Base-by-base conservation (phyloP, 345 rosid species). In the Populus alba region DNA sequence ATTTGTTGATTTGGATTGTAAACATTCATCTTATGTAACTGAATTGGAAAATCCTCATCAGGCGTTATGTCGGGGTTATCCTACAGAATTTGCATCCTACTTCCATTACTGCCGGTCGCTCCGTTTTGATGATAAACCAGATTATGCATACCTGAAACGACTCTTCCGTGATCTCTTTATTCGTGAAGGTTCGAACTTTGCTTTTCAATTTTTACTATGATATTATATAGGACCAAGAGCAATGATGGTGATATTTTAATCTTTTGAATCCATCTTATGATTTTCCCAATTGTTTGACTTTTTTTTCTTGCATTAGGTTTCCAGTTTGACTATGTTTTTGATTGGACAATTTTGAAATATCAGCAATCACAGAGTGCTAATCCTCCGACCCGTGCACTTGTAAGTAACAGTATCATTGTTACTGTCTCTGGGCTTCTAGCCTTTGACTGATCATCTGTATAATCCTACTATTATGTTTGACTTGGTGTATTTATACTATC, bases 331-430 rank as follows among this genome's bases (percentile, higher is more conserved):
- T 87, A 92, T 83, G 94, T 94, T 67, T 94, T 91, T 85, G 98
- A 94, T 76, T 94, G 98, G 98, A 92, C 97, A 37, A 92, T 94
- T 80, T 83, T 94, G 90, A 92, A 94, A 82, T 92, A 89, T 87
- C 97, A 93, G 86, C 94, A 92, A 74, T 88, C 95, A 73, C 97
- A 89, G 80, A 84, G 89, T 78, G 73, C 93, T 53, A 84, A 88
- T 73, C 97, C 98, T 53, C 85, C 92, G 39, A 31, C 95, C 41
- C 94, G 92, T 78, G 80, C 87, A 51, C 71, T 70, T 70, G 97
- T 93, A 86, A 86, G 91, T 49, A 25, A 59, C 70, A 55, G 31
- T 37, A 27, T 71, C 41, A 20, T 51, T 57, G 41, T 73, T 79
- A 49, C 76, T 7, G 51, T 62, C 31, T 61, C 18, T 41, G 74